Evolutionary conservation across 805 yeast species (phyloP).

Genomic region (Blastobotrys chiropterorum): DNA sequence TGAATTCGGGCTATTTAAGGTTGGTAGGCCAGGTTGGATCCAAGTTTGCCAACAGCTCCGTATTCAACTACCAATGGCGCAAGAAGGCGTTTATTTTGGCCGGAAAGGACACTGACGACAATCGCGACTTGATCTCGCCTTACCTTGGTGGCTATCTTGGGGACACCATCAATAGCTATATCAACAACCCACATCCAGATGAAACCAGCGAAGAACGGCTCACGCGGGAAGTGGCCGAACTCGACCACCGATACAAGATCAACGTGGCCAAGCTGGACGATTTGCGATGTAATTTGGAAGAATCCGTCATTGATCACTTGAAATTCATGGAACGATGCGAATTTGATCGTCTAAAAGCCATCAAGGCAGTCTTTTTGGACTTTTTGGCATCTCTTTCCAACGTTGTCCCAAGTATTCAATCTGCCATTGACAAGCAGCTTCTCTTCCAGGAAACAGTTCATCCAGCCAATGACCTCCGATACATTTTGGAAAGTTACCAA

Average conservation of each 20-base stretch:
- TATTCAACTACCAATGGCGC: constrained; percentile 76
- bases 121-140: constrained; percentile 9
- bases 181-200: constrained; percentile 33
- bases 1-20: constrained; percentile 52
- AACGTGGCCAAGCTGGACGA: constrained; percentile 56
- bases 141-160: constrained; percentile 29
- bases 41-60: constrained; percentile 66
- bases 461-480: constrained; percentile 62
- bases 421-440: constrained; percentile 53
- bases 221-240: constrained; percentile 48
- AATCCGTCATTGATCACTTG: constrained; percentile 59
- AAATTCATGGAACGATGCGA: constrained; percentile 80
- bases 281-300: constrained; percentile 68
- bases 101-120: constrained; percentile 22
- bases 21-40: constrained; percentile 57
- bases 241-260: constrained; percentile 52
- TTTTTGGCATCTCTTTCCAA: constrained; percentile 62
- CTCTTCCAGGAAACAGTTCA: constrained; percentile 65
- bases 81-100: constrained; percentile 57
- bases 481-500: constrained; percentile 57
- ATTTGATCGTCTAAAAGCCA: constrained; percentile 64
- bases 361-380: constrained; percentile 70
- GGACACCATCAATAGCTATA: constrained; percentile 24
- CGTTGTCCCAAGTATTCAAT: constrained; percentile 51
- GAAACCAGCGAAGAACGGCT: constrained; percentile 47